Percentiles rank a stretch among this genome's conserved stretches.
phyloP scores from a whole-genome alignment of 2,329 filamentous ascomycete genomes.

The Plectosphaerella plurivora region DNA sequence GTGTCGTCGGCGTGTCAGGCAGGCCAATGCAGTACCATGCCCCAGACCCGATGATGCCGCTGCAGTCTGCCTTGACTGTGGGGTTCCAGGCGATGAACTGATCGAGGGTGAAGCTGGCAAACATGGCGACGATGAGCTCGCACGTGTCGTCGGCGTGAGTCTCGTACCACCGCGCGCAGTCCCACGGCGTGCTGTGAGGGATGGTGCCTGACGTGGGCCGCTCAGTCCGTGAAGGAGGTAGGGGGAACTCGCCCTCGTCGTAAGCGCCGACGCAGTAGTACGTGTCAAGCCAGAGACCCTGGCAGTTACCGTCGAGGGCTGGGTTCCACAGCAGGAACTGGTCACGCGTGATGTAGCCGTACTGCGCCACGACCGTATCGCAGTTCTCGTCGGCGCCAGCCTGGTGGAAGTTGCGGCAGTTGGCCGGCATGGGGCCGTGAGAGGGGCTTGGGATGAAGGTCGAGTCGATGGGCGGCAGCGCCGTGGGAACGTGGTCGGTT shows the following conservation, averaged over 20 bases:
- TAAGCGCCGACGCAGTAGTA: slow-evolving; percentile 16
- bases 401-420: slow-evolving; percentile 7
- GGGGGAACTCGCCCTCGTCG: slow-evolving; percentile 1
- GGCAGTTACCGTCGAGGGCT: slow-evolving; percentile 14
- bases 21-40: slow-evolving; percentile 10
- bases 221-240: neutral
- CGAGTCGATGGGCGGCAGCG: slow-evolving; percentile 1
- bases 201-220: slow-evolving; percentile 1
- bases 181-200: neutral
- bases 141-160: slow-evolving; percentile 11
- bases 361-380: slow-evolving; percentile 4
- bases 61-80: neutral
- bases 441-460: slow-evolving; percentile 6
- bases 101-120: slow-evolving; percentile 10
- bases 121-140: slow-evolving; percentile 8
- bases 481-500: neutral
- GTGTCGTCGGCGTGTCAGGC: slow-evolving; percentile 12
- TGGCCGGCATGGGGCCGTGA: slow-evolving; percentile 8
- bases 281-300: slow-evolving; percentile 15
- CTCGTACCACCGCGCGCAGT: slow-evolving; percentile 14
- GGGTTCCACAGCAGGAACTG: slow-evolving; percentile 23
- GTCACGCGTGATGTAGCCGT: slow-evolving; percentile 13
- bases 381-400: slow-evolving; percentile 10
- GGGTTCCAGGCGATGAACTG: slow-evolving; percentile 6
- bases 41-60: neutral